Evolutionary conservation across 225 moss, liverwort and hornwort species (phyloP), one percentile per base, ranked within the genome.

Genomic region (Straminergon stramineum): DNA sequence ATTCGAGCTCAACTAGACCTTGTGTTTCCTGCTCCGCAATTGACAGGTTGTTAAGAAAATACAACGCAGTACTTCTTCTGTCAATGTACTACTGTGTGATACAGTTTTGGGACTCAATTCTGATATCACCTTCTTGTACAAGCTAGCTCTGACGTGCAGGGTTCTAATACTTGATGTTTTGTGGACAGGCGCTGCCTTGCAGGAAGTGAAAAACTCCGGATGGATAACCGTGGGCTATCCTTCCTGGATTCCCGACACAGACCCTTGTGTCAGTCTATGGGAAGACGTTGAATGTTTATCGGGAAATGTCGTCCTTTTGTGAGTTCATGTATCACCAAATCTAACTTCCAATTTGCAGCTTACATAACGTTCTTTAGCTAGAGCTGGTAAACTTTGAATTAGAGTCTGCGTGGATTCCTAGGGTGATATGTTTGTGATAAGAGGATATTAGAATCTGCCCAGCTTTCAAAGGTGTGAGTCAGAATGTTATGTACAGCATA

Each of bases 191-290:
- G 45, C 19, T 75, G 58, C 10, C 21, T 85, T 91, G 90, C 90
- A 88, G 87, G 93, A 91, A 71, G 75, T 93, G 55, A 90, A 76
- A 84, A 90, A 77, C 52, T 89, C 91, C 15, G 89, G 86, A 70
- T 93, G 93, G 91, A 88, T 90, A 28, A 75, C 88, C 20, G 18
- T 15, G 8, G 68, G 39, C 32, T 87, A 57, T 57, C 28, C 88
- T 64, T 83, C 88, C 23, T 93, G 93, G 93, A 88, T 57, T 67
- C 76, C 67, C 11, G 89, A 83, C 41, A 84, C 92, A 56, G 92
- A 92, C 73, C 90, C 93, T 8, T 93, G 92, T 83, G 66, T 79
- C 52, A 78, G 53, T 45, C 17, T 77, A 19, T 93, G 93, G 93
- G 87, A 81, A 77, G 85, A 83, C 61, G 34, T 92, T 11, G 90